Percentiles rank a stretch among this genome's conserved stretches.
phyloP scores from a whole-genome alignment of 2,329 filamentous ascomycete genomes.

The Colletotrichum falcatum region DNA sequence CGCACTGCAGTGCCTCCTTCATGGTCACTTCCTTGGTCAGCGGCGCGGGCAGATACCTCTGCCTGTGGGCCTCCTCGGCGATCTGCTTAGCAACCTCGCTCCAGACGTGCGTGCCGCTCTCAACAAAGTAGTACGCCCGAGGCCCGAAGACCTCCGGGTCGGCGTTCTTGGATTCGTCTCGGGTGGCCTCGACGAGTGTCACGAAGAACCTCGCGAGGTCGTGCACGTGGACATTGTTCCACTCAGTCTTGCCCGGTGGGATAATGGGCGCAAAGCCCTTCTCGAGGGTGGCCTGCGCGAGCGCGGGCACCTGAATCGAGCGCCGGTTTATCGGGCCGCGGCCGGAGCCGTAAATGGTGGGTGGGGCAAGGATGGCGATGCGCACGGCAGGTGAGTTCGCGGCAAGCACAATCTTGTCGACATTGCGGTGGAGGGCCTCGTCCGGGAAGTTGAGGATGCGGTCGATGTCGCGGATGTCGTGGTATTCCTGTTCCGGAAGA shows the following conservation, averaged over 20 bases:
- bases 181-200: conserved; percentile 60
- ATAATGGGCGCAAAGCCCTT: conserved; percentile 59
- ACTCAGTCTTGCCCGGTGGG: conserved; percentile 58
- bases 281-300: conserved; percentile 56
- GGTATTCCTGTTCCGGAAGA: conserved; percentile 60
- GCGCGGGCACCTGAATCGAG: conserved; percentile 61
- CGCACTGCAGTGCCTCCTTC: conserved; percentile 47
- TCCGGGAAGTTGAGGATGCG: conserved; percentile 68
- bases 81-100: conserved; percentile 68
- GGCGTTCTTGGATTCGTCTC: conserved; percentile 65
- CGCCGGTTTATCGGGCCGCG: conserved; percentile 61
- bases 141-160: conserved; percentile 73
- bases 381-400: conserved; percentile 53
- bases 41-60: conserved; percentile 48
- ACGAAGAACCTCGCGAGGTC: conserved; percentile 60
- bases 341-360: conserved; percentile 64
- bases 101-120: conserved; percentile 73
- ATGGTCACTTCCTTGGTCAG: conserved; percentile 46
- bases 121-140: conserved; percentile 75
- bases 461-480: conserved; percentile 69
- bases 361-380: conserved; percentile 61
- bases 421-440: conserved; percentile 70
- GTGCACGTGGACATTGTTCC: conserved; percentile 65
- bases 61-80: conserved; percentile 65
- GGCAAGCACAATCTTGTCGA: conserved; percentile 74